Percentiles rank a stretch among this genome's conserved stretches.
Evolutionary conservation across 1,284 basidiomycete genomes (phyloP).

Genomic region (Ganoderma lucidum): DNA sequence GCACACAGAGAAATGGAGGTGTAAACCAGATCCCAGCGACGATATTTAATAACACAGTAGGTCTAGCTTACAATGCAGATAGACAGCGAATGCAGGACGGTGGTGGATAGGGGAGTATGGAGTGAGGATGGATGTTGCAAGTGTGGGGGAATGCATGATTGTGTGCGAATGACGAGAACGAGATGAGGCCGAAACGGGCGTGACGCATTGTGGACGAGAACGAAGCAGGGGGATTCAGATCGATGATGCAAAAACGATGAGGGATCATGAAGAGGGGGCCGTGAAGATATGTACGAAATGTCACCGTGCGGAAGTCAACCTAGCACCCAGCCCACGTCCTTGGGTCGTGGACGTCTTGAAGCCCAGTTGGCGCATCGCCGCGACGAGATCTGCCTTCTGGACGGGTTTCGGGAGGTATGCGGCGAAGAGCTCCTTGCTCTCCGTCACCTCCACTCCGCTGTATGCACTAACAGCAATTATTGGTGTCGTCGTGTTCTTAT

Average conservation of each 20-base stretch:
- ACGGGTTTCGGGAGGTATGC: conserved; percentile 90
- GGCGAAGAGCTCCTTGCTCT: conserved; percentile 82
- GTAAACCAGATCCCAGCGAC: conserved; percentile 25
- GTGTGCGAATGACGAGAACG: conserved; percentile 7
- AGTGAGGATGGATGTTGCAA: conserved; percentile 25
- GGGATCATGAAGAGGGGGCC: conserved; percentile 40
- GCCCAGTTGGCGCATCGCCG: conserved; percentile 83
- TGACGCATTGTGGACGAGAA: conserved; percentile 38
- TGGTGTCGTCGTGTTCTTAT: conserved; percentile 88
- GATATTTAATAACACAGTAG: conserved; percentile 40
- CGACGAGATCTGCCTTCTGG: conserved; percentile 84
- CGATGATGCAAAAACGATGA: conserved; percentile 42
- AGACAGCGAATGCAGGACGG: conserved; percentile 32
- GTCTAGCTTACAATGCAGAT: conserved; percentile 54
- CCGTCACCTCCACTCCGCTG: conserved; percentile 69
- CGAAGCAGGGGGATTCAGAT: conserved; percentile 38
- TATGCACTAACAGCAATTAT: conserved; percentile 93
- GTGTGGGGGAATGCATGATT: conserved; percentile 15
- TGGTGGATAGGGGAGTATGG: conserved; percentile 9
- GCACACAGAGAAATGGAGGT: not conserved
- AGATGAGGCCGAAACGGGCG: conserved; percentile 39
- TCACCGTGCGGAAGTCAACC: conserved; percentile 45
- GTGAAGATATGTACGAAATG: conserved; percentile 36
- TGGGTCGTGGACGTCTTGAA: conserved; percentile 87
- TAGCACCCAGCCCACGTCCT: conserved; percentile 43